Evolutionary conservation across 2,329 filamentous ascomycete species (phyloP), one percentile per base, ranked within the genome.

Genomic region (Sarocladium kiliense): DNA sequence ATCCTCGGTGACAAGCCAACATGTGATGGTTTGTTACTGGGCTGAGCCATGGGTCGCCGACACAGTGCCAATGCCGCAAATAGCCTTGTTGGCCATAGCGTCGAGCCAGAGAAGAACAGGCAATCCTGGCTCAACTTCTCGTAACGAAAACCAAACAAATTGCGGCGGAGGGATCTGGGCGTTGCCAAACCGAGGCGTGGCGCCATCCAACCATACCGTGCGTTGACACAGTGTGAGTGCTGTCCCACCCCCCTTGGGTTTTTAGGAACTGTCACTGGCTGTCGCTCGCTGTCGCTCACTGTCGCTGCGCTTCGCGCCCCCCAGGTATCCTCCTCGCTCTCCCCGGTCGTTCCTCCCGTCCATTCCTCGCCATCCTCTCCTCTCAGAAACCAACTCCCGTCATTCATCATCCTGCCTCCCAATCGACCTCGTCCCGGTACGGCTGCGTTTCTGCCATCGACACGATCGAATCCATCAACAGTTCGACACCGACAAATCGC

Each of bases 311-410:
- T 10, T 16, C n/a, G 30, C 7, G 30, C 7, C 30, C 30, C 41
- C 41, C 19, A 25, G 41, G 41, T 10, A 30, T 47, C 44, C 44
- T 47, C 21, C 44, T 27, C 14, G 44, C 44, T 30, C 44, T 3
- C 23, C 16, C 36, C 36, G 36, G 7, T 39, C 12, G n/a, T 9
- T 25, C 44, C 39, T 21, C n/a, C 25, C 44, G n/a, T 27, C 44
- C 44, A 27, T 47, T 26, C 44, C 44, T 47, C 44, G 44, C 44
- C 44, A 47, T 47, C 44, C 44, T 27, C 44, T 14, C 44, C 21
- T 30, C 21, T 3, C 11, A 47, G 21, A n/a, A 47, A 21, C 21
- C 44, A 47, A 27, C n/a, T 47, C 44, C 25, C 9, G 18, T 18
- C 44, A 10, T 21, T 47, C 44, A 27, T 18, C 44, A 30, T 47